A percentile compares a stretch with the other conserved stretches of the same genome.
These are phyloP conservation scores for Balansia obtecta DNA, from an alignment of 2,329 filamentous ascomycete genomes.

Conservation along the genomic window DNA sequence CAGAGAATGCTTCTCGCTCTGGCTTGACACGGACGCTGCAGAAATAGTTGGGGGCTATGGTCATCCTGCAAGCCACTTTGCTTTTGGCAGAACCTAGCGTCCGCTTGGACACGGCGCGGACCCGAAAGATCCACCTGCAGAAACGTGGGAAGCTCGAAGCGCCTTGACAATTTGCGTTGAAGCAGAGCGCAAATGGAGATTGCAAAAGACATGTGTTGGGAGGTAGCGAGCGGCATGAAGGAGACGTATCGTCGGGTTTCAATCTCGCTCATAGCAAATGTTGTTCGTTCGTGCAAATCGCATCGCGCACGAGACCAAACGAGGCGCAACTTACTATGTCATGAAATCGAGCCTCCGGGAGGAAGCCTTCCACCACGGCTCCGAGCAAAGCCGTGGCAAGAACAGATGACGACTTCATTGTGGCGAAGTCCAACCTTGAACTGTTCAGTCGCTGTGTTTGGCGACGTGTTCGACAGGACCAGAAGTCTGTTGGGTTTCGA, in stretches of 20 bases:
- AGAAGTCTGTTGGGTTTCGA: background rate
- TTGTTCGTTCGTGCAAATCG: background rate
- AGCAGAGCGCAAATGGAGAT: no score
- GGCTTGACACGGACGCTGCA: background rate
- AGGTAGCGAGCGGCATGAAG: no score
- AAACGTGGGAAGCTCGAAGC: background rate
- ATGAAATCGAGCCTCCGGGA: background rate
- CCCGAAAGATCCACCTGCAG: background rate
- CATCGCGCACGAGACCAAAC: background rate
- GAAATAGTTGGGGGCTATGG: background rate
- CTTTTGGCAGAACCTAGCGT: background rate
- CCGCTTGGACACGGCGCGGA: background rate
- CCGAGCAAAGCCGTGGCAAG: slow-evolving; percentile 20
- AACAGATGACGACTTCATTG: slow-evolving; percentile 23
- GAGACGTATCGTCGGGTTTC: no score
- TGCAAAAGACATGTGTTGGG: no score
- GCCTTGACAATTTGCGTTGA: background rate
- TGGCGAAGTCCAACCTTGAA: slow-evolving; percentile 1
- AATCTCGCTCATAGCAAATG: background rate
- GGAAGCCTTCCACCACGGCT: slow-evolving; percentile 15
- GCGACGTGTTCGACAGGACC: background rate
- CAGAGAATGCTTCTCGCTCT: background rate
- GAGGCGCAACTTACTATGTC: slow-evolving; percentile 2
- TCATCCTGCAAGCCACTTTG: background rate
- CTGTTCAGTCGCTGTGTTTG: background rate